Evolutionary conservation across 768 basidiomycete species (phyloP).

Genomic region (Hygrocybe coccinea): DNA sequence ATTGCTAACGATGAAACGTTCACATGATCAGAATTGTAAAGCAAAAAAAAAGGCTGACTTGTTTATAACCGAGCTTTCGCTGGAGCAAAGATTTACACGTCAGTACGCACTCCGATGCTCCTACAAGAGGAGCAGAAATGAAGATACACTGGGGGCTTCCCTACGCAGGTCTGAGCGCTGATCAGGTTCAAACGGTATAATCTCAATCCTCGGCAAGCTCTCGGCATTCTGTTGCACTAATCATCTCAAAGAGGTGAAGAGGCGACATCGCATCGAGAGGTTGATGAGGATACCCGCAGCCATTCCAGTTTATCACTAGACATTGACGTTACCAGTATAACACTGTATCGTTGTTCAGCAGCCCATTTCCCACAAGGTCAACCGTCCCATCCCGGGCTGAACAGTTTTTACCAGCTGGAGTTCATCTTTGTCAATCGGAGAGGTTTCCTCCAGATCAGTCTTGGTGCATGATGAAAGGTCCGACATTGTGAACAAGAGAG

Average conservation of each 20-base stretch:
- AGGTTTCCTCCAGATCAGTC: slow-evolving; percentile 22
- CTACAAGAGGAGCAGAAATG: slow-evolving; percentile 39
- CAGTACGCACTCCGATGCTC: slow-evolving; percentile 41
- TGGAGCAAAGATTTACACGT: slow-evolving; percentile 39
- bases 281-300: slow-evolving; percentile 85
- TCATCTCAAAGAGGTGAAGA: slow-evolving; percentile 16
- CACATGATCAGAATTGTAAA: slow-evolving; percentile 5
- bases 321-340: slow-evolving; percentile 69
- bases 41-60: slow-evolving; percentile 40
- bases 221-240: slow-evolving; percentile 21
- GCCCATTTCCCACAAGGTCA: slow-evolving; percentile 28
- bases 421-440: slow-evolving; percentile 38
- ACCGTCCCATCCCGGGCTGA: slow-evolving; percentile 25
- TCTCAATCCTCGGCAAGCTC: slow-evolving; percentile 73
- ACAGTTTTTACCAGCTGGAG: slow-evolving; percentile 42
- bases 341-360: slow-evolving; percentile 27
- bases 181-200: slow-evolving; percentile 97
- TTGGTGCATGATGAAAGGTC: slow-evolving; percentile 10
- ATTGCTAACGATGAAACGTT: slow-evolving; percentile 46
- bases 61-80: slow-evolving; percentile 77
- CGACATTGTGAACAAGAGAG: neutral
- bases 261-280: slow-evolving; percentile 18
- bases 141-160: slow-evolving; percentile 74
- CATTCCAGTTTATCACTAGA: slow-evolving; percentile 66
- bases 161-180: slow-evolving; percentile 98